These are phyloP conservation scores for Backusella parvicylindrica DNA, from an alignment of 192 early-diverging fungal species.

Conservation along the genomic window DNA sequence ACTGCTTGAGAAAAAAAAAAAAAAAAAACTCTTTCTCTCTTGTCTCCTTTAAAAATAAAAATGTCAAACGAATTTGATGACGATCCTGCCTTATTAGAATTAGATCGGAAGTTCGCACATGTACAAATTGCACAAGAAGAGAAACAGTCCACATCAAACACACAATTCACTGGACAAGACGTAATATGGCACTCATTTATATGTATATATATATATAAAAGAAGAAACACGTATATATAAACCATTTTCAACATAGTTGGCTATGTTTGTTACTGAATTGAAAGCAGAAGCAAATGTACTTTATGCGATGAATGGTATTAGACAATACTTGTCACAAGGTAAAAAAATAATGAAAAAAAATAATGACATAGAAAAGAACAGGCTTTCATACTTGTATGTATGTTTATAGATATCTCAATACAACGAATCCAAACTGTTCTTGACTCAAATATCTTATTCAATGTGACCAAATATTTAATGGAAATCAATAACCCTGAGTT, in stretches of 20 bases:
- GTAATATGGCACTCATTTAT: no score
- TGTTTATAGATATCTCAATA: neutral
- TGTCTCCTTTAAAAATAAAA: neutral
- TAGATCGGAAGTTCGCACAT: neutral
- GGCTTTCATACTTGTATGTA: neutral
- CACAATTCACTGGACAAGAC: no score
- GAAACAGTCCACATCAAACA: no score
- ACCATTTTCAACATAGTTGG: no score
- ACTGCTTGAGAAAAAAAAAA: no score
- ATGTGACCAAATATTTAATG: neutral
- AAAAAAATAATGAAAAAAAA: neutral
- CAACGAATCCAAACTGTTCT: constrained; percentile 10
- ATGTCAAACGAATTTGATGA: neutral
- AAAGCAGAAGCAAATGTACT: neutral
- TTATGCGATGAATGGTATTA: neutral
- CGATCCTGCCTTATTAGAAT: neutral
- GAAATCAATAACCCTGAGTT: neutral
- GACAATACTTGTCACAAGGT: neutral
- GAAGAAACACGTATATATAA: no score
- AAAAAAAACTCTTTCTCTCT: neutral
- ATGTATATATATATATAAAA: no score
- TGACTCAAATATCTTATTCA: neutral
- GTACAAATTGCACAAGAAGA: neutral
- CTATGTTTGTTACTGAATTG: no score
- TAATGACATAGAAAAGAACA: no score